Evolutionary conservation across 2,329 filamentous ascomycete species (phyloP), one percentile per base, ranked within the genome.

Genomic region (Stemphylium vesicarium): DNA sequence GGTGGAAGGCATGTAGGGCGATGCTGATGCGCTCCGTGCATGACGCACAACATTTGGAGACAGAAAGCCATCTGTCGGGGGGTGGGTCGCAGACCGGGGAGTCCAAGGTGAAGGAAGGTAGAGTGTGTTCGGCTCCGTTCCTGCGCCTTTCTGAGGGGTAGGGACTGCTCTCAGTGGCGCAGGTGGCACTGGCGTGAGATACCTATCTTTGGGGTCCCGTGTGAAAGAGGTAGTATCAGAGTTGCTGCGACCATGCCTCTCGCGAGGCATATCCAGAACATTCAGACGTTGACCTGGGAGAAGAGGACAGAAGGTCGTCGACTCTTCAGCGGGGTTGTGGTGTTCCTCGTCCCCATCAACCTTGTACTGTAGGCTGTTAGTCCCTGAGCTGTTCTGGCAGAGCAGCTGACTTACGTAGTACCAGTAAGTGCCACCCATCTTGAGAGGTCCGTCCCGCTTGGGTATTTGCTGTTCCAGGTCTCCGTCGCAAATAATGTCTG

Each of bases 381-480:
- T 40, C 57, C 60, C 45, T 20, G 33, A 35, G 18, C 22, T 22
- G 2, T 32, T 20, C 10, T 33, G 16, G 13, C 6, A 24, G 12
- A 46, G 46, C 45, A 38, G 18, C 32, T 42, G 39, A 82, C 90
- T 78, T 80, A 96, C 92, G 78, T 95, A 97, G 81, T 96, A 98
- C 84, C 94, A 97, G 77, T 97, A 97, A 13, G 89, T 95, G 56
- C 89, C 87, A 39, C 93, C 93, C 90, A 96, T 96, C 76, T 89
- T 95, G 61, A 97, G 82, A 47, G 90, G 93, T 53, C 92, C 92
- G 64, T 85, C 85, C 66, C 91, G 85, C 65, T 85, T 85, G 31
- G 81, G 78, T 20, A 75, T 76, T 46, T 78, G 81, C 64, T 78
- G 69, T 15, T 80, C 75, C 43, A 80, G 73, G 56, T 88, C 82